Base-by-base conservation (phyloP, 495 filamentous ascomycete genomes). In the Gamarada debralockiae region DNA sequence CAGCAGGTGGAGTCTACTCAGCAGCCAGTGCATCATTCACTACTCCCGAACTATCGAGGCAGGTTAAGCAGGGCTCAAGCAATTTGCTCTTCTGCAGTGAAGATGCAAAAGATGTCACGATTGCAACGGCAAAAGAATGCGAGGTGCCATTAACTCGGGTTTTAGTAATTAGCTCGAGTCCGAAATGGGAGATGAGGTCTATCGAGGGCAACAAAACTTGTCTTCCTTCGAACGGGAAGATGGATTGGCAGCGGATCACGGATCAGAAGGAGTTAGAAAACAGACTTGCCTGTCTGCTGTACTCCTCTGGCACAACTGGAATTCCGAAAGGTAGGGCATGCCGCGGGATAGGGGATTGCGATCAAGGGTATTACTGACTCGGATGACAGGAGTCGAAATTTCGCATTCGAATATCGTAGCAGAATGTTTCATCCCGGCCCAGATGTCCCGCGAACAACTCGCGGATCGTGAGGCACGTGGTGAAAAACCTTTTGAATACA, bases 361-460 rank as follows among this genome's bases (percentile, higher is more conserved):
- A 24, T 41, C 10, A 43, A 41, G 29, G 14, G 7, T 3, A 21
- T n/a, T 29, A 29, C 38, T 43, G 17, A 52, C 14, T 24, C n/a
- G 31, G 20, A 7, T 13, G 9, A 0, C 15, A 58, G 49, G 55
- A 2, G 92, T 96, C n/a, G 86, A 86, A 79, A 72, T 97, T 10
- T 86, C 80, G 39, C 92, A 97, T 61, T 62, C 67, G 47, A 96
- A 96, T 66, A 81, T 96, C 31, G 73, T 92, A 2, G 69, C 54
- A 8, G 40, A 52, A 38, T 31, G 1, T 15, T 48, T 29, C 43
- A 53, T 58, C 23, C 31, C 43, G 3, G 17, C 87, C 57, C 92
- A 93, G 63, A 8, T 73, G 14, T 34, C 61, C 12, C 70, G 72
- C 48, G 65, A 79, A 17, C 72, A 66, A 7, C 67, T 72, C 18